A percentile compares a stretch with the other conserved stretches of the same genome.
Conservation (phyloP, 371 early-diverging fungal genomes). For the Nosema muscidifuracis region DNA sequence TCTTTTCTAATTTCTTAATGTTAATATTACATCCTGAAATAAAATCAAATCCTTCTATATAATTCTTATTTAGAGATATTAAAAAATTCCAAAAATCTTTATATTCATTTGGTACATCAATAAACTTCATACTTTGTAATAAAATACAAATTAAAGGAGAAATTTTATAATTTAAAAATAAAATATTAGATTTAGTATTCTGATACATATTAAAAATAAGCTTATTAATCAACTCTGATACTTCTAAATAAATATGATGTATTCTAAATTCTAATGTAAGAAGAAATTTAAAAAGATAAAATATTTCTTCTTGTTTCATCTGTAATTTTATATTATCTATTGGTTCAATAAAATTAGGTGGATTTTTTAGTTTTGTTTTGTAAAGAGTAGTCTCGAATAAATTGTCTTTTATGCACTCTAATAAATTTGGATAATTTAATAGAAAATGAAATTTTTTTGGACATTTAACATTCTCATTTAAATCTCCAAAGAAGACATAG, state of each 20-base stretch:
- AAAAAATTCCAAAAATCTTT: constrained; percentile 1
- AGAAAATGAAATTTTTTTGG: not conserved
- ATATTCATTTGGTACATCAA: not conserved
- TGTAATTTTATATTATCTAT: not conserved
- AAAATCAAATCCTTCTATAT: constrained; percentile 6
- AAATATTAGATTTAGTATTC: not conserved
- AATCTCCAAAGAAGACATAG: constrained; percentile 4
- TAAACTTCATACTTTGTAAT: not conserved
- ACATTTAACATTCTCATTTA: not conserved
- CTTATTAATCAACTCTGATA: not conserved
- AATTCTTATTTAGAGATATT: not conserved
- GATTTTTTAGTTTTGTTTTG: not conserved
- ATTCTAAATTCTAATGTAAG: constrained; percentile 6
- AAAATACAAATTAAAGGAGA: constrained; percentile 25
- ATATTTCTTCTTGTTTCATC: not conserved
- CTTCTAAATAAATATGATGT: not conserved
- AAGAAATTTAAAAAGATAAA: constrained; percentile 6
- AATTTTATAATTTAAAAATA: constrained; percentile 4
- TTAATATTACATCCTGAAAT: not conserved
- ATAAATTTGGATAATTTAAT: not conserved
- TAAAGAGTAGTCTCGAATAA: not conserved
- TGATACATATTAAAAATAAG: constrained; percentile 1
- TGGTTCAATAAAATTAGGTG: not conserved
- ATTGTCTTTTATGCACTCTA: constrained; percentile 4
- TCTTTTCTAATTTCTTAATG: constrained; percentile 1